A percentile compares a stretch with the other conserved stretches of the same genome.
These are phyloP conservation scores for Colletotrichum gloeosporioides DNA, from an alignment of 2,329 filamentous ascomycete genomes.

Conservation along the genomic window DNA sequence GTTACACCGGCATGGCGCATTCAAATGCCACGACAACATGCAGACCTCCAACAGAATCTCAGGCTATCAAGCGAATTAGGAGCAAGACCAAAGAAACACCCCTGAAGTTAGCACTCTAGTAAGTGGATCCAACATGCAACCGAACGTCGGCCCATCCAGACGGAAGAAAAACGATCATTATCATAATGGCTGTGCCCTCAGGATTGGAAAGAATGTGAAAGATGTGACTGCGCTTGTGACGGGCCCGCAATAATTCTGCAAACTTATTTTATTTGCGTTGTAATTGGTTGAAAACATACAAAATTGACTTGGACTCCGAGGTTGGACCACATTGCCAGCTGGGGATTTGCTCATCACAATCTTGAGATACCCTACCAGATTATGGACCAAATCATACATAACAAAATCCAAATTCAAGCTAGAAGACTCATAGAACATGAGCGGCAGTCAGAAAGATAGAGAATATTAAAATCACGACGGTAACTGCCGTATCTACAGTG, in stretches of 20 bases:
- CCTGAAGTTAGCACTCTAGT: neutral
- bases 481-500: neutral
- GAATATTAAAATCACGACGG: neutral
- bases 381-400: neutral
- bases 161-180: neutral
- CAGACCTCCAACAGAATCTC: neutral
- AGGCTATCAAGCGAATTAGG: neutral
- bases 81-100: neutral
- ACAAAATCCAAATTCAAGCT: neutral
- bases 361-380: neutral
- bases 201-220: neutral
- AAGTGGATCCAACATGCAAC: neutral
- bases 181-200: neutral
- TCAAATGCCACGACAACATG: neutral
- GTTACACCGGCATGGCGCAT: neutral
- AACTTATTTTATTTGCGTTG: neutral
- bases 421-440: neutral
- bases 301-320: neutral
- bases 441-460: neutral
- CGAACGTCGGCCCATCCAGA: neutral
- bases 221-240: neutral
- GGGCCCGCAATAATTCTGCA: neutral
- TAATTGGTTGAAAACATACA: neutral
- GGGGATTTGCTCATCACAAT: neutral
- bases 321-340: neutral